Base-by-base conservation (phyloP, 2,329 filamentous ascomycete species). In the Fusarium penzigii region DNA sequence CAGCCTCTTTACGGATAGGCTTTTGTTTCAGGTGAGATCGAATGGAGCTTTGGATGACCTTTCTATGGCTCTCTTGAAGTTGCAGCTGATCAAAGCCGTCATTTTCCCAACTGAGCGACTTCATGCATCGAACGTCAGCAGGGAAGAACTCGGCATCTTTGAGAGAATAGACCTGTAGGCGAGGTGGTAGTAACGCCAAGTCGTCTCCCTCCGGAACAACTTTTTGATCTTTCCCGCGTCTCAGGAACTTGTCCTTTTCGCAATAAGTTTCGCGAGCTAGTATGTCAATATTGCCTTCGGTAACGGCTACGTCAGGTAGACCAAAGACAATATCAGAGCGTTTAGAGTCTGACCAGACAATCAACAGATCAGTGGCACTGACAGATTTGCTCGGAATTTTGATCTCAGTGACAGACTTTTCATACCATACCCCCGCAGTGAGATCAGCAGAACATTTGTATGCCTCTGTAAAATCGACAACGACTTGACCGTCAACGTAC, bases 391-490 rank as follows among this genome's bases (percentile, higher is more conserved):
- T 40, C n/a, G 39, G 14, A 16, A 17, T 16, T 16, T 16, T 17
- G 14, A 17, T 7, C 14, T 40, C 14, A 10, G 17, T 16, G 39
- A 40, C 17, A 25, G 20, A 25, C 7, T 25, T 25, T 25, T 40
- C 39, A 16, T 40, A 9, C 12, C 16, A 16, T 14, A n/a, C 14
- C 5, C 9, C 17, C 4, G 8, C 39, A 4, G 12, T 40, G 39
- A 14, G 16, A 10, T 16, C 9, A 9, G 45, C 36, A 11, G 29
- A 14, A 9, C 29, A n/a, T 2, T 47, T 40, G n/a, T 29, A 47
- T 17, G 45, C 39, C 13, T 47, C 45, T 4, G 45, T 16, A 20
- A 48, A 52, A 20, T 45, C 42, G 6, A 52, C 20, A 12, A 52
- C 29, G 8, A 52, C 45, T 12, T 48, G 41, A 4, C 41, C 13